Evolutionary conservation across 2,329 filamentous ascomycete species (phyloP).

Genomic region (Fusarium temperatum): DNA sequence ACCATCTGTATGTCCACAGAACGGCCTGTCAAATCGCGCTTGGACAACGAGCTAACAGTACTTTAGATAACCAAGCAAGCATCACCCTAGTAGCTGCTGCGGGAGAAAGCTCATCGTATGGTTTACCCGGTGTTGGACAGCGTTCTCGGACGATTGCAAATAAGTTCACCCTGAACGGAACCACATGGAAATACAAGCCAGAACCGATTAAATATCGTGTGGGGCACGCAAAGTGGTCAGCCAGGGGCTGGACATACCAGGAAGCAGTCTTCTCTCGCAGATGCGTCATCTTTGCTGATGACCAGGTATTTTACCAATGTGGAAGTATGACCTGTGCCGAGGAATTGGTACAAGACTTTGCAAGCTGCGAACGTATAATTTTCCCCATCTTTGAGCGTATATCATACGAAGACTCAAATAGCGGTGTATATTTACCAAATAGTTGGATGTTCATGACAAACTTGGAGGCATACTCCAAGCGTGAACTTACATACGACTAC

Average conservation of each 20-base stretch:
- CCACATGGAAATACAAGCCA: no score
- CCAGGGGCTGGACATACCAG: neutral
- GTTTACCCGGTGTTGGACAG: no score
- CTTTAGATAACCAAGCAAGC: no score
- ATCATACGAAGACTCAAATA: rapidly evolving
- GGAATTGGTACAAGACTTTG: neutral
- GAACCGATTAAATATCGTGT: no score
- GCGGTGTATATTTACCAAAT: neutral
- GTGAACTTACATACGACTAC: neutral
- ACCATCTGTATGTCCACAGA: no score
- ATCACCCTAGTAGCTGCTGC: no score
- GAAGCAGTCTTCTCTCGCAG: neutral
- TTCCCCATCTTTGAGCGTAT: neutral
- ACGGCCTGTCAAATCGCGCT: no score
- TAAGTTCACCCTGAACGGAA: no score
- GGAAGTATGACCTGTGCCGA: neutral
- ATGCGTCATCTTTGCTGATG: neutral
- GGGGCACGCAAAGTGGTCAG: neutral
- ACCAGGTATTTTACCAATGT: neutral
- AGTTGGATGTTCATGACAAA: neutral
- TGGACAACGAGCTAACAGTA: no score
- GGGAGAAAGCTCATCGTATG: no score
- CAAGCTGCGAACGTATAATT: rapidly evolving
- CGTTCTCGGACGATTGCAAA: no score
- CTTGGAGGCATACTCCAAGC: neutral